phyloP scores from a whole-genome alignment of 2,329 filamentous ascomycete species.

The Thelonectria discophora region DNA sequence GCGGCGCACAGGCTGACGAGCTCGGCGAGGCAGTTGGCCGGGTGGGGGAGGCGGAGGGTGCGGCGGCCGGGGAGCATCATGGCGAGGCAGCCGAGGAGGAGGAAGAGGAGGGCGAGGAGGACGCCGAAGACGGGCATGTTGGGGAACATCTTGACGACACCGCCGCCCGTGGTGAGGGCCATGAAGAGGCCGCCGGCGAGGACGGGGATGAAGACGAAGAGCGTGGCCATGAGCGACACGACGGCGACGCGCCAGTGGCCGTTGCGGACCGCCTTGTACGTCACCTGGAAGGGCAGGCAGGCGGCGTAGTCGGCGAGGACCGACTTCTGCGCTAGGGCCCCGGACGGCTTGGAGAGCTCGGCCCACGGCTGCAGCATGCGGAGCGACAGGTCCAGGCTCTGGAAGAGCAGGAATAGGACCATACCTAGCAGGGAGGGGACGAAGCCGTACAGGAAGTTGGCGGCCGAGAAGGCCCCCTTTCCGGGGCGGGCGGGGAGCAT shows the following conservation, averaged over 20 bases:
- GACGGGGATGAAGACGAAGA: conserved; percentile 71
- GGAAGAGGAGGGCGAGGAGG: conserved; percentile 73
- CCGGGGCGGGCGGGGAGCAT: conserved; percentile 69
- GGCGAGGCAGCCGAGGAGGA: conserved; percentile 73
- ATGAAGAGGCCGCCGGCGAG: conserved; percentile 77
- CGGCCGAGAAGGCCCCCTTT: conserved; percentile 76
- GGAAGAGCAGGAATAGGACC: conserved; percentile 72
- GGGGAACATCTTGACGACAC: conserved; percentile 72
- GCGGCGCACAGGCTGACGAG: conserved; percentile 80
- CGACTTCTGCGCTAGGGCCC: conserved; percentile 68
- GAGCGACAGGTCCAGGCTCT: conserved; percentile 71
- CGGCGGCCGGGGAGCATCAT: conserved; percentile 68
- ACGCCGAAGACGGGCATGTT: conserved; percentile 78
- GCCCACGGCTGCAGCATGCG: conserved; percentile 76
- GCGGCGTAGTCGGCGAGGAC: conserved; percentile 77
- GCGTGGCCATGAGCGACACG: conserved; percentile 65
- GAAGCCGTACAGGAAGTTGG: conserved; percentile 88
- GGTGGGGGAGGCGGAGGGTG: conserved; percentile 75
- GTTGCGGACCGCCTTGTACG: conserved; percentile 65
- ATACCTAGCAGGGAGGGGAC: conserved; percentile 74
- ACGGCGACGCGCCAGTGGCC: conserved; percentile 72
- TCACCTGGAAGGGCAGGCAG: conserved; percentile 68
- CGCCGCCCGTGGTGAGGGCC: conserved; percentile 67
- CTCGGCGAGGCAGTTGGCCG: conserved; percentile 76
- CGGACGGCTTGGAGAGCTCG: conserved; percentile 64